Evolutionary conservation across 2,329 filamentous ascomycete species (phyloP).

Genomic region (Verticillium nubilum): DNA sequence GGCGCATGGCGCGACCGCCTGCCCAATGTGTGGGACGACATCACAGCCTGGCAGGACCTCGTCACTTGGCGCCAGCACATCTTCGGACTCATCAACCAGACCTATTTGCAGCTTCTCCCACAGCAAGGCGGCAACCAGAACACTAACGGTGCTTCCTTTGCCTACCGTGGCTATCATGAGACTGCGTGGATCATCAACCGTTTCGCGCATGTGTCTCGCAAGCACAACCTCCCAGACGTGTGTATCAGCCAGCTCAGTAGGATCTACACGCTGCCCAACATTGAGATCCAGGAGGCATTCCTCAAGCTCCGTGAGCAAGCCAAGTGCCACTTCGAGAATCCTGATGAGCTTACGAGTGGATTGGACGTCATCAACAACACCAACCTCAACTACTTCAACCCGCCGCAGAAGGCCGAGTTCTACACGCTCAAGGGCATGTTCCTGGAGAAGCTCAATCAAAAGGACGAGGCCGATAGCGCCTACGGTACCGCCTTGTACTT

Average conservation of each 20-base stretch:
- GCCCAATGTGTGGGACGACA: constrained; percentile 98
- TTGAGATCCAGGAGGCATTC: constrained; percentile 99
- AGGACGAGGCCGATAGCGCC: constrained; percentile 85
- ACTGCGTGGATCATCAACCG: constrained; percentile 99
- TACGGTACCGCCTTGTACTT: constrained; percentile 95
- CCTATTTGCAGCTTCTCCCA: constrained; percentile 81
- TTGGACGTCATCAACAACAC: constrained; percentile 99
- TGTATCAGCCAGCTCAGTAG: constrained; percentile 96
- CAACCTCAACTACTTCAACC: constrained; percentile 96
- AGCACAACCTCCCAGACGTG: constrained; percentile 93
- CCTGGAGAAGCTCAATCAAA: constrained; percentile 85
- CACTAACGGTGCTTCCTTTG: constrained; percentile 85
- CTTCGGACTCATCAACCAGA: constrained; percentile 93
- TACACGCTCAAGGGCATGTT: constrained; percentile 99
- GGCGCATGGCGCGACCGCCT: constrained; percentile 93
- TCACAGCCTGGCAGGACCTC: constrained; percentile 97
- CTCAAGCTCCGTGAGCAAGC: constrained; percentile 97
- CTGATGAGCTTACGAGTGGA: constrained; percentile 83
- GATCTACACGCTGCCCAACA: constrained; percentile 98
- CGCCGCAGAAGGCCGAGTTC: constrained; percentile 95
- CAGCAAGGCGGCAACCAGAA: constrained; percentile 64
- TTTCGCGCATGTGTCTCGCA: constrained; percentile 94
- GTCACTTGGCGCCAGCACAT: constrained; percentile 99
- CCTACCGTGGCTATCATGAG: constrained; percentile 96
- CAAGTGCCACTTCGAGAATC: constrained; percentile 97